Base-by-base conservation (phyloP, 495 filamentous ascomycete species). In the Podospora bellae-mahoneyi region DNA sequence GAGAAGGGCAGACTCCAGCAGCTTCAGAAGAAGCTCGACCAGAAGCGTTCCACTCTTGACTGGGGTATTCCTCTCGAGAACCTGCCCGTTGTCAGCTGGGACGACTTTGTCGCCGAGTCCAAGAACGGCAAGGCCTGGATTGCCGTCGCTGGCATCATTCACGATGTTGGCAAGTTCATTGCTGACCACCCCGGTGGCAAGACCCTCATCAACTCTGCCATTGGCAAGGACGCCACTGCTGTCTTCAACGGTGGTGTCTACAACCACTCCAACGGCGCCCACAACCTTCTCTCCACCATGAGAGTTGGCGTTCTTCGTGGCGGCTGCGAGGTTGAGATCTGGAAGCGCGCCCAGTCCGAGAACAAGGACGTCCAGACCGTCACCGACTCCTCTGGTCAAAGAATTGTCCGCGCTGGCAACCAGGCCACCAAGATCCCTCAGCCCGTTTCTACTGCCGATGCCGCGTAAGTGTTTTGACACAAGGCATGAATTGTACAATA, bases 161-260 rank as follows among this genome's bases (percentile, higher is more conserved):
- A 99, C 84, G 95, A 99, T 76, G 90, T 97, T 27, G 88, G 88
- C 74, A 87, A 92, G 73, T 99, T 99, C 84, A 93, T 97, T 84
- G 92, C 93, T 80, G 92, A 96, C 74, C 95, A 99, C 83, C 95
- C 95, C 28, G 95, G 95, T 85, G 95, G 95, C 77, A 94, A 94
- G 85, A 91, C 93, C 61, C 90, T 99, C 82, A 97, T 99, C 85
- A 88, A 81, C 68, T 93, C 91, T 23, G 94, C 90, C 60, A 87
- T 99, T 58, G 95, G 95, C 81, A 99, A 99, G 85, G 95, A 99
- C 74, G 95, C 95, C 65, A 97, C 95, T 15, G 93, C 94, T 75
- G 96, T 97, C 84, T 99, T 99, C 89, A 99, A 99, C 84, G 95
- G 95, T 70, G 95, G 95, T 82, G 91, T 99, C 67, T 99, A 99